Conservation (phyloP, 495 filamentous ascomycete genomes). For the Entonaema liquescens region DNA sequence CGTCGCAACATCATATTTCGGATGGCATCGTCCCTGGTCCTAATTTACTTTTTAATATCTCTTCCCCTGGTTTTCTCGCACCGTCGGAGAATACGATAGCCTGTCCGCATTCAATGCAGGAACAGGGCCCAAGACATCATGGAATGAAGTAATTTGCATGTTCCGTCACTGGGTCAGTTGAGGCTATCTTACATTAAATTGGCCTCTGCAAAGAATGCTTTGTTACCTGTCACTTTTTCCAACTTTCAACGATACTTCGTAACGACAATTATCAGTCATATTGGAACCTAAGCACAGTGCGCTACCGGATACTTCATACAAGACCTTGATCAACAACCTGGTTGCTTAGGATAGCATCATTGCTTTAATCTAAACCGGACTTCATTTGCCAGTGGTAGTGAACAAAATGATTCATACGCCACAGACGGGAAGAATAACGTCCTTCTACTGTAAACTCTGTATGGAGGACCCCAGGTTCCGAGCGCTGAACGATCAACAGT, state of each 20-base stretch:
- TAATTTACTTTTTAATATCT: constrained; percentile 42
- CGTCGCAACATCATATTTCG: constrained; percentile 41
- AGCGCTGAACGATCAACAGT: neutral
- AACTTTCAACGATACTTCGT: constrained; percentile 23
- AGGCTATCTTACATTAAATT: constrained; percentile 30
- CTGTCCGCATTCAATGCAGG: constrained; percentile 38
- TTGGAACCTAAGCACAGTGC: constrained; percentile 9
- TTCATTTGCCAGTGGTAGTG: constrained; percentile 20
- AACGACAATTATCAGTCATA: constrained; percentile 6
- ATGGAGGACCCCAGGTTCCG: constrained; percentile 8
- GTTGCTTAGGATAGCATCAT: constrained; percentile 25
- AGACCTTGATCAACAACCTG: neutral
- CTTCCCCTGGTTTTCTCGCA: constrained; percentile 28
- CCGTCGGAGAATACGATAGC: constrained; percentile 35
- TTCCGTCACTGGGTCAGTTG: constrained; percentile 20
- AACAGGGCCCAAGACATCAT: constrained; percentile 39
- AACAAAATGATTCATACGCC: constrained; percentile 23
- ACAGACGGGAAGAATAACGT: constrained; percentile 18
- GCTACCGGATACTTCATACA: neutral
- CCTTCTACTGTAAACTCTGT: neutral
- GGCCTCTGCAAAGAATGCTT: constrained; percentile 40
- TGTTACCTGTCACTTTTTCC: constrained; percentile 37
- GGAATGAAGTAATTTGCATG: constrained; percentile 38
- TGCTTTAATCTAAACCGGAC: constrained; percentile 36
- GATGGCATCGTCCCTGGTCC: constrained; percentile 35